Conservation (phyloP, 805 yeast species). For the Metahyphopichia silvanorum region DNA sequence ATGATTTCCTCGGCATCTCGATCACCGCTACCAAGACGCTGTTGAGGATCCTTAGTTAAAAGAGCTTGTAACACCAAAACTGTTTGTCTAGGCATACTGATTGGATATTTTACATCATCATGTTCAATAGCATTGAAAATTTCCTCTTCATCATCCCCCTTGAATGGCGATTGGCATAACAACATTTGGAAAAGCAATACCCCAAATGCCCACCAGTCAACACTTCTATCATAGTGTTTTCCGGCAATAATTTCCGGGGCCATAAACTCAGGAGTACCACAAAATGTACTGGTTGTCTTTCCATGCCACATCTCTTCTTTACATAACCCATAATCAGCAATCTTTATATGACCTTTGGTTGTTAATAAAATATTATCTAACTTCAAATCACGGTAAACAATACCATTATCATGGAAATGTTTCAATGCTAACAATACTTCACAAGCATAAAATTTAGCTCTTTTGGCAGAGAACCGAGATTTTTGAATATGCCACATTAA, state of each 20-base stretch:
- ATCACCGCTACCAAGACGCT: conserved; percentile 83
- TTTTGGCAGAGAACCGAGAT: conserved; percentile 77
- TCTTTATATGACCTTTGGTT: conserved; percentile 88
- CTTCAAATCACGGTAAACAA: conserved; percentile 93
- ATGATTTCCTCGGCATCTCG: conserved; percentile 90
- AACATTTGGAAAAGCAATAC: conserved; percentile 95
- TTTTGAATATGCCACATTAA: conserved; percentile 99
- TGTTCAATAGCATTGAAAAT: conserved; percentile 93
- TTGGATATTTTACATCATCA: conserved; percentile 95
- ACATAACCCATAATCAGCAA: conserved; percentile 97
- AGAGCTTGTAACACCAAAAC: conserved; percentile 91
- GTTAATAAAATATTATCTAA: conserved; percentile 90
- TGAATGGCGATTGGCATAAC: conserved; percentile 92
- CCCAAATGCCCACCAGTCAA: conserved; percentile 99
- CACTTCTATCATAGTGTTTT: conserved; percentile 88
- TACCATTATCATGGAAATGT: conserved; percentile 93
- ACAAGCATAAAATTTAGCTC: conserved; percentile 97
- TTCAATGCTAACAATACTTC: conserved; percentile 90
- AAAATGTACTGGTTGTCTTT: conserved; percentile 86
- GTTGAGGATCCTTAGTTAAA: conserved; percentile 81
- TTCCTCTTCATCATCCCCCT: conserved; percentile 96
- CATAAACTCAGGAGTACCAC: conserved; percentile 99
- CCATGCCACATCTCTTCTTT: conserved; percentile 89
- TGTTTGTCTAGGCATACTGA: conserved; percentile 95
- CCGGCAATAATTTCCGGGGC: conserved; percentile 97